Conservation (phyloP, 345 rosid genomes). For the Eutrema yunnanense region DNA sequence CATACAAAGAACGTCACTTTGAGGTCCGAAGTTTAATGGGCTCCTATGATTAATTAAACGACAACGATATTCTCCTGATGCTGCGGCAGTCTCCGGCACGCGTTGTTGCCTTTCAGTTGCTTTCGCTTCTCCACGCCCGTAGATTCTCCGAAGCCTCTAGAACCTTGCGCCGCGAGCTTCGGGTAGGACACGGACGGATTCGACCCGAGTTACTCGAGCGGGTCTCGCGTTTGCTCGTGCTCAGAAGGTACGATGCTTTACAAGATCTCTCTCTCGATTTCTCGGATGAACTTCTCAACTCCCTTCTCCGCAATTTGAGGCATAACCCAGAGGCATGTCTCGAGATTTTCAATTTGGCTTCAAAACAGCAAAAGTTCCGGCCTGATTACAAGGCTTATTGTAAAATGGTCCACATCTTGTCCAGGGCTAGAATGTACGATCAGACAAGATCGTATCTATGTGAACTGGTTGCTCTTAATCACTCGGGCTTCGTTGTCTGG, state of each 20-base stretch:
- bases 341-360: slow-evolving; percentile 58
- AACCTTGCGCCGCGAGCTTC: slow-evolving; percentile 44
- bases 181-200: slow-evolving; percentile 48
- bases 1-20: background rate
- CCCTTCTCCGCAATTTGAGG: slow-evolving; percentile 50
- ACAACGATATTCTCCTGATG: slow-evolving; percentile 28
- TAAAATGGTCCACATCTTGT: slow-evolving; percentile 66
- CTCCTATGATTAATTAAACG: background rate
- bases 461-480: slow-evolving; percentile 43
- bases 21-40: slow-evolving; percentile 1
- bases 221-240: slow-evolving; percentile 61
- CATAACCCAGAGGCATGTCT: slow-evolving; percentile 60
- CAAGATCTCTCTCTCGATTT: slow-evolving; percentile 43
- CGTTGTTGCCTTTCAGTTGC: slow-evolving; percentile 23
- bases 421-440: slow-evolving; percentile 66
- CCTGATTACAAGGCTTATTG: slow-evolving; percentile 65
- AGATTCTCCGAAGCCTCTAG: slow-evolving; percentile 36
- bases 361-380: slow-evolving; percentile 48
- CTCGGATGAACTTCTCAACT: slow-evolving; percentile 65
- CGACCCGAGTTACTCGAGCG: slow-evolving; percentile 58
- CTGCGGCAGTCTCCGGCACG: slow-evolving; percentile 29
- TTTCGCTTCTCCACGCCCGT: slow-evolving; percentile 19
- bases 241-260: slow-evolving; percentile 60
- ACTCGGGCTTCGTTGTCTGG: slow-evolving; percentile 45
- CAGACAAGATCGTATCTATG: slow-evolving; percentile 46